These are phyloP conservation scores for Polysphondylium violaceum DNA, from an alignment of 78 protist genomes.

Conservation along the genomic window DNA sequence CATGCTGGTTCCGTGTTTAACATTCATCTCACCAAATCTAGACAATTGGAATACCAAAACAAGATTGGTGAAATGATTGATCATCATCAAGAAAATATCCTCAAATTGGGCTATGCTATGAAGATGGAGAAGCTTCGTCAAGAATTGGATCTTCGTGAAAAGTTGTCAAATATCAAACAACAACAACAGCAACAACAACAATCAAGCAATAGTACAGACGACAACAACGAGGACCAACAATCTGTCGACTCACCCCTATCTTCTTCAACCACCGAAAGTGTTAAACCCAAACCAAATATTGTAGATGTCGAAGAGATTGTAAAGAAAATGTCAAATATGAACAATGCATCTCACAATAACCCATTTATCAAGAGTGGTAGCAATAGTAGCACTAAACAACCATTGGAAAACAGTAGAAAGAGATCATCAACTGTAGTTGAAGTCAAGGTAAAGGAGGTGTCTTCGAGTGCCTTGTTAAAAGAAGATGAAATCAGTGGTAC, in stretches of 20 bases:
- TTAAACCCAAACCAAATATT: too few relatives aligned
- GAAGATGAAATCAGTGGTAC: slow-evolving; percentile 75
- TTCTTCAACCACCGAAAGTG: not conserved
- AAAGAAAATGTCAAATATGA: slow-evolving; percentile 55
- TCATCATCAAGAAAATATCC: slow-evolving; percentile 54
- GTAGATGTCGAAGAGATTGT: slow-evolving; percentile 59
- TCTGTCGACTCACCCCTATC: not conserved
- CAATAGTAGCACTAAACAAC: not conserved
- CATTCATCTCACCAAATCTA: slow-evolving; percentile 47
- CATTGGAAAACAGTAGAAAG: not conserved
- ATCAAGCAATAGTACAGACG: not conserved
- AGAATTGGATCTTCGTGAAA: slow-evolving; percentile 66
- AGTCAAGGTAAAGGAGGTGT: slow-evolving; percentile 69
- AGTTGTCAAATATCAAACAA: slow-evolving; percentile 5
- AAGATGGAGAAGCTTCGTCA: slow-evolving; percentile 64
- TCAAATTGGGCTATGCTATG: slow-evolving; percentile 68
- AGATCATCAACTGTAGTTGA: slow-evolving; percentile 47
- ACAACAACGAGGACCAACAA: too few relatives aligned
- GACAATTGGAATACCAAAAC: slow-evolving; percentile 60
- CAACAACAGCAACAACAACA: not conserved
- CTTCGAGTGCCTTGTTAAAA: slow-evolving; percentile 45
- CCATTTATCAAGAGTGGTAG: not conserved
- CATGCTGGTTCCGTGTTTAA: slow-evolving; percentile 73
- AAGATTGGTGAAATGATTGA: slow-evolving; percentile 77
- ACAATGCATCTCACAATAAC: slow-evolving; percentile 11